Evolutionary conservation across 495 filamentous ascomycete species (phyloP), one percentile per base, ranked within the genome.

Genomic region (Tuber melanosporum): DNA sequence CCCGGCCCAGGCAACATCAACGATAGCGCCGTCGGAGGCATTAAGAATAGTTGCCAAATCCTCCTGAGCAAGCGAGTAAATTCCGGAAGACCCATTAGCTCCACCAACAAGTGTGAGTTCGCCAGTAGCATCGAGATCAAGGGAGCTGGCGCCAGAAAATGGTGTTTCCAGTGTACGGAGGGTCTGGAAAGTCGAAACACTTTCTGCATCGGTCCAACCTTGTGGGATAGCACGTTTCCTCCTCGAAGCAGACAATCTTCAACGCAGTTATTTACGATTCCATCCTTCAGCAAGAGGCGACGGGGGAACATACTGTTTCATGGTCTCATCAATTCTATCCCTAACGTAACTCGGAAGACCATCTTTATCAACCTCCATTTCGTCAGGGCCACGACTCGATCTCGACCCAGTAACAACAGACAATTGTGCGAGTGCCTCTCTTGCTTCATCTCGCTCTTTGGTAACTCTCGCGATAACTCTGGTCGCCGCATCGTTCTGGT

Each of bases 401-500:
- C 84, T 86, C 32, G 83, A 83, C 66, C 90, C 88, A 46, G 88
- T 86, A 22, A 89, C 89, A 71, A 97, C 89, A 1, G 91, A 91
- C 19, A 98, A 88, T 82, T 92, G 92, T 17, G 93, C 93, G 46
- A 98, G 87, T n/a, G 96, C 93, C 85, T 97, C 92, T 79, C 95
- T 87, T 43, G 95, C 94, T 83, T 98, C 95, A 81, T 98, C 95
- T 73, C 96, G 87, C 86, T 99, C 95, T 81, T 88, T 90, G 26
- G 93, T 92, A 83, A 99, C 83, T 45, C 96, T 89, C 62, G 93
- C 94, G 85, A 98, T 97, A 72, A 99, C 95, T 75, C 96, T 88
- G 10, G 95, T 90, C 52, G 95, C 95, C 14, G 95, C 96, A 88
- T 99, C 95, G 81, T 98, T 91, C 85, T 98, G 94, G 85, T 99